These are phyloP conservation scores for Diaporthe citriasiana DNA, from an alignment of 2,329 filamentous ascomycete genomes.

Conservation along the genomic window DNA sequence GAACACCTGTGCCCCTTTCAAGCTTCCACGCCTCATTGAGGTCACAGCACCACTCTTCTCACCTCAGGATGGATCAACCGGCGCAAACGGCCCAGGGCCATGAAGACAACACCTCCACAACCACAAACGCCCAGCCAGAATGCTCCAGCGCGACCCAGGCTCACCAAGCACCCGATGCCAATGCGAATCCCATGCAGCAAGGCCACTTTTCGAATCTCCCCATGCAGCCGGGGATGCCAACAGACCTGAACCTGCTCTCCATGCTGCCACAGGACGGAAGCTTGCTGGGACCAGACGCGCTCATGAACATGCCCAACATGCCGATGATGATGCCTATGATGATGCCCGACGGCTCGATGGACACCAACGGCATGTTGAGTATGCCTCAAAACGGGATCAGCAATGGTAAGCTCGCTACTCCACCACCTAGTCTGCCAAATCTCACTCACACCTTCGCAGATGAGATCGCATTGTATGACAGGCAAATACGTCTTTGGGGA, in stretches of 20 bases:
- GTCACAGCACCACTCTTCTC: not conserved
- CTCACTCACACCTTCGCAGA: conserved; percentile 65
- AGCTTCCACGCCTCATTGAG: not conserved
- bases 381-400: conserved; percentile 42
- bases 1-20: not conserved
- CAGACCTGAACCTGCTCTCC: conserved; percentile 44
- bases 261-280: conserved; percentile 45
- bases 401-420: conserved; percentile 36
- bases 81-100: conserved; percentile 43
- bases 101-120: conserved; percentile 48
- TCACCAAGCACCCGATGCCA: conserved; percentile 14
- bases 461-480: conserved; percentile 96
- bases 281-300: conserved; percentile 45
- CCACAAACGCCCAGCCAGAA: conserved; percentile 41
- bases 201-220: conserved; percentile 40
- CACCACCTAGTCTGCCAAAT: not conserved
- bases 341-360: conserved; percentile 50
- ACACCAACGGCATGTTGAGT: conserved; percentile 39
- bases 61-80: conserved; percentile 36
- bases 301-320: conserved; percentile 48
- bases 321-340: conserved; percentile 51
- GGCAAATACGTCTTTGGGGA: conserved; percentile 97
- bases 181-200: conserved; percentile 30
- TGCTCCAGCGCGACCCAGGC: conserved; percentile 10
- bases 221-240: conserved; percentile 37